Conservation (phyloP, 1,284 basidiomycete genomes). For the Agroathelia rolfsii region DNA sequence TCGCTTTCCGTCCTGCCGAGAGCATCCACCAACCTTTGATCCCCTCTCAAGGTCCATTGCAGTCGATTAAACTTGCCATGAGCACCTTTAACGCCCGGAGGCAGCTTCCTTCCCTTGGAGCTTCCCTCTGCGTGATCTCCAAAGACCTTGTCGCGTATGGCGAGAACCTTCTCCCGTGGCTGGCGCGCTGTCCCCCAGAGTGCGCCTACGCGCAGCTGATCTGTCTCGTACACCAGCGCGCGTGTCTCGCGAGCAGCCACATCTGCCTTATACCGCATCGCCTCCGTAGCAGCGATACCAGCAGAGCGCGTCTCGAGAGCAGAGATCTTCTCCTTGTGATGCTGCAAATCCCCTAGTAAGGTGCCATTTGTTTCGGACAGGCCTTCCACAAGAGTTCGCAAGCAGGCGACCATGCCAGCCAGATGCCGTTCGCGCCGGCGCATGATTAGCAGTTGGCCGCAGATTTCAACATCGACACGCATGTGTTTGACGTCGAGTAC, state of each 20-base stretch:
- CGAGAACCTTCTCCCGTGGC: constrained; percentile 53
- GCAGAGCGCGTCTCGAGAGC: constrained; percentile 34
- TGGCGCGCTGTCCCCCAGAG: constrained; percentile 57
- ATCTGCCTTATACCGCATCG: constrained; percentile 36
- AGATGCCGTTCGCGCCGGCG: constrained; percentile 50
- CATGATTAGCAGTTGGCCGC: constrained; percentile 62
- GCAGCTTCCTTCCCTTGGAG: constrained; percentile 22
- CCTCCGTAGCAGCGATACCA: constrained; percentile 41
- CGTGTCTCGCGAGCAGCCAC: constrained; percentile 52
- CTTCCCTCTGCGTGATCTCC: constrained; percentile 15
- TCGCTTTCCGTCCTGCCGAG: constrained; percentile 66
- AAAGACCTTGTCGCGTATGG: constrained; percentile 37
- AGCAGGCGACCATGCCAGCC: constrained; percentile 29
- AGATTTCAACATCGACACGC: constrained; percentile 69
- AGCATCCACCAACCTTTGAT: constrained; percentile 49
- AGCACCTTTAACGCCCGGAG: constrained; percentile 37
- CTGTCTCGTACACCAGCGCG: constrained; percentile 60
- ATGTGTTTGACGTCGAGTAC: constrained; percentile 51
- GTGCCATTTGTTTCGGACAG: constrained; percentile 43
- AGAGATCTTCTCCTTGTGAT: constrained; percentile 35
- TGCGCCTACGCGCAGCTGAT: constrained; percentile 52
- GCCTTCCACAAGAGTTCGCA: too few species aligned
- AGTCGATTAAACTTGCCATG: constrained; percentile 51
- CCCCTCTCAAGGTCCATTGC: constrained; percentile 60
- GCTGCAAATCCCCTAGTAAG: constrained; percentile 46